A percentile compares a stretch with the other conserved stretches of the same genome.
phyloP scores from a whole-genome alignment of 2,329 filamentous ascomycete species.

The Sporothrix pseudoabietina region DNA sequence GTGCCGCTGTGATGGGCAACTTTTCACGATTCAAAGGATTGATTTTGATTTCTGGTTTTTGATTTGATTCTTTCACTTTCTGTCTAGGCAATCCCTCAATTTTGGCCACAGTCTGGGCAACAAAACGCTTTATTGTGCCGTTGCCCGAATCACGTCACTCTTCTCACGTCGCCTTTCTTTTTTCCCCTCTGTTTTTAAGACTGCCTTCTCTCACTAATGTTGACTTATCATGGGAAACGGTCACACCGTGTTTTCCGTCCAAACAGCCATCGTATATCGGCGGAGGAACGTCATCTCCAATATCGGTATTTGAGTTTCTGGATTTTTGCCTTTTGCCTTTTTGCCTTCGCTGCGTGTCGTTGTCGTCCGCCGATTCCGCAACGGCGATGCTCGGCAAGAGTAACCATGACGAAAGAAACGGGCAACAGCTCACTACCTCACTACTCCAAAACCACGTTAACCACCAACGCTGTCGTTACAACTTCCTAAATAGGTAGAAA shows the following conservation, averaged over 20 bases:
- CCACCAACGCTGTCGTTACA: background rate
- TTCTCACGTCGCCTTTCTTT: background rate
- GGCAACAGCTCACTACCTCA: background rate
- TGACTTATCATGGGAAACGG: background rate
- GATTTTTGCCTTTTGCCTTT: background rate
- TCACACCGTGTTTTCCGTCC: background rate
- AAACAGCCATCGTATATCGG: background rate
- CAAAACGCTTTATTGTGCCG: background rate
- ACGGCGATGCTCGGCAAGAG: background rate
- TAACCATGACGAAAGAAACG: background rate
- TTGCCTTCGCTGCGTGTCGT: background rate
- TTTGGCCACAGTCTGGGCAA: background rate
- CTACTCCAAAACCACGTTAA: background rate
- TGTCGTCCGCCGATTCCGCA: background rate
- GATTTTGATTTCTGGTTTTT: background rate
- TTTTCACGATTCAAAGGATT: background rate
- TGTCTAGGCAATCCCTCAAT: background rate
- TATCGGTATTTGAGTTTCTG: slow-evolving; percentile 9
- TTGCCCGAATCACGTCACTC: background rate
- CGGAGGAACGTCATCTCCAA: background rate
- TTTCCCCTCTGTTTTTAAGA: background rate
- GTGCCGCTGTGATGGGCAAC: background rate
- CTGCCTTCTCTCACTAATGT: background rate
- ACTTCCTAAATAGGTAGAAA: background rate
- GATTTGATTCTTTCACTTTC: background rate